Conservation (phyloP, 257 asterid species). For the Capsicum chinense region DNA sequence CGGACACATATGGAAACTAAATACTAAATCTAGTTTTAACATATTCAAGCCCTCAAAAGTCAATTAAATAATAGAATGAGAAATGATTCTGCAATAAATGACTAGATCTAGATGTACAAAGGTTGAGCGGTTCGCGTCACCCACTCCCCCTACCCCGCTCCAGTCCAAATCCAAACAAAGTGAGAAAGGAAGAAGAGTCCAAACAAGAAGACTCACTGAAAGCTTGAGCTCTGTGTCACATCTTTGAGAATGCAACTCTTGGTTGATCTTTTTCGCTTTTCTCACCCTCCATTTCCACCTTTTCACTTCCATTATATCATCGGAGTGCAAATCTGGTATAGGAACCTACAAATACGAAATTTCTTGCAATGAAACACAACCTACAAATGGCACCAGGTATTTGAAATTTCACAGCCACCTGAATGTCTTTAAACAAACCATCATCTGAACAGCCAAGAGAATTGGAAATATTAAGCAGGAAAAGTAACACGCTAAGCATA, state of each 20-base stretch:
- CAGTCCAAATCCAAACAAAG: slow-evolving; percentile 9
- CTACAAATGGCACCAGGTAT: slow-evolving; percentile 26
- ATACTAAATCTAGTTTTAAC: neutral
- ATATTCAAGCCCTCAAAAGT: neutral
- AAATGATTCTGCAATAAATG: neutral
- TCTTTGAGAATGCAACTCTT: slow-evolving; percentile 89
- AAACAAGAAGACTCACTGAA: slow-evolving; percentile 58
- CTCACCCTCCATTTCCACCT: slow-evolving; percentile 85
- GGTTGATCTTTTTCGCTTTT: slow-evolving; percentile 79
- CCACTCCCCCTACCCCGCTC: neutral
- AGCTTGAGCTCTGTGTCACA: slow-evolving; percentile 93
- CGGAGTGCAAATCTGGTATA: slow-evolving; percentile 70
- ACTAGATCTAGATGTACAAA: neutral
- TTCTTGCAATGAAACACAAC: slow-evolving; percentile 32
- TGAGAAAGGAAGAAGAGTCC: neutral
- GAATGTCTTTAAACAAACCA: slow-evolving; percentile 2
- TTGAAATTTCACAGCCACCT: neutral
- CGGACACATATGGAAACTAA: neutral
- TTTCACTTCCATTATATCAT: slow-evolving; percentile 62
- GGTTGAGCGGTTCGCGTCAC: neutral
- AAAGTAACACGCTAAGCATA: neutral
- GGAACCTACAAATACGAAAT: slow-evolving; percentile 61
- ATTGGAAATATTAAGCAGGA: neutral
- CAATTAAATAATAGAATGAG: neutral
- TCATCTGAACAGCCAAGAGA: neutral